These are phyloP conservation scores for Athelia sp. DNA, from an alignment of 1,284 basidiomycete species.

Conservation along the genomic window DNA sequence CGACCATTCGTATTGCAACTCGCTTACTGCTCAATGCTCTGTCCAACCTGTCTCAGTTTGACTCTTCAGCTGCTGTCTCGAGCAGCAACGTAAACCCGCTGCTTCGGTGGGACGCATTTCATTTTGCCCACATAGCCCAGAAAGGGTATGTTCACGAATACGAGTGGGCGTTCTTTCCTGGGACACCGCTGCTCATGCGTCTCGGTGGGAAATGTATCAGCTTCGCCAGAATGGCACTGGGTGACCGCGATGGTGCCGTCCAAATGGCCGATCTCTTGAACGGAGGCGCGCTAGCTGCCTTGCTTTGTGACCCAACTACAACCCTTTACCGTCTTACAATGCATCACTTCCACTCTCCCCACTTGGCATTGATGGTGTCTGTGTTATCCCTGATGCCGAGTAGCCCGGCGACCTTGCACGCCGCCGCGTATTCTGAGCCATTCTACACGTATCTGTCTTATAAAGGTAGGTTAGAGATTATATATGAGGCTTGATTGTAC, in stretches of 20 bases:
- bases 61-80: neutral
- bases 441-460: conserved; percentile 83
- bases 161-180: conserved; percentile 86
- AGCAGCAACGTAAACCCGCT: conserved; percentile 13
- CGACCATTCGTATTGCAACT: neutral
- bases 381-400: conserved; percentile 77
- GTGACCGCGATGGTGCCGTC: conserved; percentile 16
- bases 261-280: conserved; percentile 22
- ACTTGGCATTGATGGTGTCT: conserved; percentile 56
- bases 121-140: conserved; percentile 69
- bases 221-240: conserved; percentile 10
- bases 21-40: neutral
- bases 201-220: conserved; percentile 7
- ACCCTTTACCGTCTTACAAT: conserved; percentile 64
- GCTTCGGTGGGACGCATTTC: conserved; percentile 88
- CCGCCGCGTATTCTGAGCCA: conserved; percentile 79
- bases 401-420: conserved; percentile 69
- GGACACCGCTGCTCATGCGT: conserved; percentile 54
- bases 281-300: conserved; percentile 33
- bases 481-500: conserved; percentile 2
- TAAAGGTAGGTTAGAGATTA: conserved; percentile 37
- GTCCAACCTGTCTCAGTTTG: neutral
- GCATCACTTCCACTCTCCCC: conserved; percentile 44
- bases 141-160: conserved; percentile 76
- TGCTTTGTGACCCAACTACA: conserved; percentile 39